These are phyloP conservation scores for Coniella vitis DNA, from an alignment of 2,329 filamentous ascomycete genomes.

Conservation along the genomic window DNA sequence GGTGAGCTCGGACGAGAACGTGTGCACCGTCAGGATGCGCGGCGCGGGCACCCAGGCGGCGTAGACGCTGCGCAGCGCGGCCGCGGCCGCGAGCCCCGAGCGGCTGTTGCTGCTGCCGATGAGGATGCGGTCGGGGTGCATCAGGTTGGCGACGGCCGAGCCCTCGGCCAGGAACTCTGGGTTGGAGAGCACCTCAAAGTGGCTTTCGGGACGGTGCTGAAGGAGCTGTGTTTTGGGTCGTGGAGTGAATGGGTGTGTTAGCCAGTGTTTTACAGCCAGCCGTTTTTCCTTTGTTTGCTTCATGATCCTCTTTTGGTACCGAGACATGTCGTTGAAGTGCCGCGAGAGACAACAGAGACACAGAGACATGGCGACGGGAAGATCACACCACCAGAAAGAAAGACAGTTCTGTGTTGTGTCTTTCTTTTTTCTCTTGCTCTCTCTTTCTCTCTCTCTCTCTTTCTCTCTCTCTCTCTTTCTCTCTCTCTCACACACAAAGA, in stretches of 20 bases:
- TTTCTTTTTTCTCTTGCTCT: too few relatives aligned
- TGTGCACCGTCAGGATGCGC: constrained; percentile 50
- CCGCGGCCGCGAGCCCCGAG: constrained; percentile 41
- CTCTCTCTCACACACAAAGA: too few relatives aligned
- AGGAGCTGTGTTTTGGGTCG: constrained; percentile 17
- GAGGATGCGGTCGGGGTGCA: constrained; percentile 52
- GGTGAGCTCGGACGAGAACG: constrained; percentile 55
- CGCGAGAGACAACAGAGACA: too few relatives aligned
- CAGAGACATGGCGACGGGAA: too few relatives aligned
- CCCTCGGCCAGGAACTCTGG: constrained; percentile 60
- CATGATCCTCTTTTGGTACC: background rate
- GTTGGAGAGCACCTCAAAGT: constrained; percentile 56
- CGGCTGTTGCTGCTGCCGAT: constrained; percentile 48
- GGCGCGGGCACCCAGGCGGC: constrained; percentile 46
- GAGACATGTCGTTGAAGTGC: constrained; percentile 6
- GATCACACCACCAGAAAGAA: background rate
- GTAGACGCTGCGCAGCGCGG: constrained; percentile 45
- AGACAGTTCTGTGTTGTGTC: too few relatives aligned
- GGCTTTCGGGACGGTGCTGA: constrained; percentile 34
- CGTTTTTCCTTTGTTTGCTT: background rate
- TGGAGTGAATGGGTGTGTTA: background rate
- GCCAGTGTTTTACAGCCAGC: too few relatives aligned
- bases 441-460: too few relatives aligned
- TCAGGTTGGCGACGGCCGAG: constrained; percentile 50
- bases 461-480: too few relatives aligned